Evolutionary conservation across 176 grass and related monocot genomes (phyloP), one percentile per base, ranked within the genome.

Genomic region (Paspalum vaginatum): DNA sequence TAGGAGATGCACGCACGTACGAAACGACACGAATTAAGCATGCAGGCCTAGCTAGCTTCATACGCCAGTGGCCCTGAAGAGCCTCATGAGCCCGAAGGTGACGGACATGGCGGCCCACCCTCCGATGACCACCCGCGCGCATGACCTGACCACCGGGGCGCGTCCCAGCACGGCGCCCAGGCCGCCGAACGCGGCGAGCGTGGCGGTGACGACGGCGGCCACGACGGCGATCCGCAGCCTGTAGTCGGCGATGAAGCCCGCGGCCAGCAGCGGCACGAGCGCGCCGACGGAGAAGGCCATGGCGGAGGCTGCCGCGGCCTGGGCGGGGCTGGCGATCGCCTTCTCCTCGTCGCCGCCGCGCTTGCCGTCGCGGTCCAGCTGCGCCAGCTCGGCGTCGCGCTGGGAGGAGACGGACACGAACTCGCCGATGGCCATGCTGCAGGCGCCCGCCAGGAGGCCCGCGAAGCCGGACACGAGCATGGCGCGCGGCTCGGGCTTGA

Each of bases 371-470:
- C 49, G 76, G 38, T 83, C 61, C 50, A 91, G 54, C 83, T 84
- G 92, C 64, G 88, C 79, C 10, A 94, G 27, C 86, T 90, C 92
- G 18, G 86, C 83, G 75, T 94, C 92, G 42, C 85, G 82, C 89
- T 94, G 92, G 25, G 92, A 88, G 89, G 82, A 89, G 18, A 94
- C 92, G 5, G 92, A 94, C 16, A 94, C 92, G 83, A 91, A 94
- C 86, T 94, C 92, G 4, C 92, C 92, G 79, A 91, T 91, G 70
- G 88, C 92, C 92, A 94, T 94, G 88, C 86, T 88, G 86, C 79
- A 91, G 0, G 89, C 92, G 43, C 92, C 92, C 0, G 92, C 92
- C 58, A 94, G 77, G 14, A 94, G 85, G 0, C 92, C 92, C 7
- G 92, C 92, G 83, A 94, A 86, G 11, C 92, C 92, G 43, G 88